These are phyloP conservation scores for Hanseniaspora thailandica DNA, from an alignment of 805 yeast species.

Conservation along the genomic window DNA sequence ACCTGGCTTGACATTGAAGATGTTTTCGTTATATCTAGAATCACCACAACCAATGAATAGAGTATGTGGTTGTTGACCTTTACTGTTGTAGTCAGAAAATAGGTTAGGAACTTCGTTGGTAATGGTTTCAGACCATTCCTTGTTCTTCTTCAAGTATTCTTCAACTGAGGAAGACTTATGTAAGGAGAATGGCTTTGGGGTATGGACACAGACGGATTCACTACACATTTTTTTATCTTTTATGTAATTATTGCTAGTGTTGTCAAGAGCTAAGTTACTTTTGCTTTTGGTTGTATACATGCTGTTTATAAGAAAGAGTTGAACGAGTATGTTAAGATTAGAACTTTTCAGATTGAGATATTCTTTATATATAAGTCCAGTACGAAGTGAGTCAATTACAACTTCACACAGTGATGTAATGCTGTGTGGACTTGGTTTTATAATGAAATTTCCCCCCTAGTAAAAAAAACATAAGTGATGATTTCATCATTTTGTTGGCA, in stretches of 20 bases:
- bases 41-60: constrained; percentile 92
- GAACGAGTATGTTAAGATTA: too few relatives aligned
- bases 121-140: constrained; percentile 36
- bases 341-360: too few relatives aligned
- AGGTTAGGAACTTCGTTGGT: constrained; percentile 43
- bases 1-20: constrained; percentile 73
- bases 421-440: too few relatives aligned
- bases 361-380: neutral
- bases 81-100: constrained; percentile 47
- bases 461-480: neutral
- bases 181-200: constrained; percentile 20
- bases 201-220: constrained; percentile 2
- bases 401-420: too few relatives aligned
- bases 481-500: constrained; percentile 5
- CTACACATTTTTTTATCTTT: constrained; percentile 6
- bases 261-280: neutral
- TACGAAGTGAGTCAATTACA: neutral
- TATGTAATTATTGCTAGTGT: neutral
- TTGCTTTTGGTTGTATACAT: neutral
- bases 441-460: neutral
- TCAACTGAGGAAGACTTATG: constrained; percentile 27
- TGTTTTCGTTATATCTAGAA: constrained; percentile 73
- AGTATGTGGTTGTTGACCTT: constrained; percentile 87
- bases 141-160: constrained; percentile 32
- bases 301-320: too few relatives aligned